A percentile compares a stretch with the other conserved stretches of the same genome.
Evolutionary conservation across 768 basidiomycete species (phyloP).

Genomic region (Trametes sanguinea): DNA sequence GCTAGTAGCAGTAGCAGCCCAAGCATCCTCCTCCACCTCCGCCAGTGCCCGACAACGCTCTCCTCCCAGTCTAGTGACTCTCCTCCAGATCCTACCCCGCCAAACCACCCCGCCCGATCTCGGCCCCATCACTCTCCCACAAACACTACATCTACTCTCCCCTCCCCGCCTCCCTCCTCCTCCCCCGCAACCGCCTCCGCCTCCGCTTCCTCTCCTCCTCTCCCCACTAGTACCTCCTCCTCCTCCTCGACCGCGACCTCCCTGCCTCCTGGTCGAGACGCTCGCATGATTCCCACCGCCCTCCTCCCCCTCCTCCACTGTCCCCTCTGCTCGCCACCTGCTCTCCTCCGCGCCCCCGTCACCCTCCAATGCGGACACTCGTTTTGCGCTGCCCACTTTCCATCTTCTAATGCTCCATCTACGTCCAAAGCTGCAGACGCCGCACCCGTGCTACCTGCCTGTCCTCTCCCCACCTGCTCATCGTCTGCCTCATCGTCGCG

Average conservation of each 20-base stretch:
- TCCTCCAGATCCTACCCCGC: too few species aligned
- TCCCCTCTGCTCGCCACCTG: conserved; percentile 48
- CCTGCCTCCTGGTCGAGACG: not conserved
- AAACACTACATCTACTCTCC: not conserved
- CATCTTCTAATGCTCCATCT: conserved; percentile 20
- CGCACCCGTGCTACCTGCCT: conserved; percentile 24
- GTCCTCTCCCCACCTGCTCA: conserved; percentile 42
- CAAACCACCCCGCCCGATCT: not conserved
- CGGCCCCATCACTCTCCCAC: not conserved
- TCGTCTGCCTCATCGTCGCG: conserved; percentile 13
- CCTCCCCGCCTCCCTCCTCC: conserved; percentile 10
- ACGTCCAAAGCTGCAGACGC: conserved; percentile 11
- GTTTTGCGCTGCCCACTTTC: conserved; percentile 54
- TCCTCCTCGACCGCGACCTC: not conserved
- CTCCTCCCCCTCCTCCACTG: conserved; percentile 51
- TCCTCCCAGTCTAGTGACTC: too few species aligned
- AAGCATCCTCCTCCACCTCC: not conserved
- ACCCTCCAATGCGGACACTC: conserved; percentile 84
- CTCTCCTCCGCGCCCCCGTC: conserved; percentile 46
- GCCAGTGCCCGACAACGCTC: not conserved
- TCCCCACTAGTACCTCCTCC: not conserved
- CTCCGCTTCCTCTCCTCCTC: not conserved
- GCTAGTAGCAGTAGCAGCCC: not conserved
- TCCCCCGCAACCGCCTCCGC: not conserved
- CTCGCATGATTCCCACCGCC: conserved; percentile 23